These are phyloP conservation scores for Mycena polygramma DNA, from an alignment of 768 basidiomycete genomes.

Conservation along the genomic window DNA sequence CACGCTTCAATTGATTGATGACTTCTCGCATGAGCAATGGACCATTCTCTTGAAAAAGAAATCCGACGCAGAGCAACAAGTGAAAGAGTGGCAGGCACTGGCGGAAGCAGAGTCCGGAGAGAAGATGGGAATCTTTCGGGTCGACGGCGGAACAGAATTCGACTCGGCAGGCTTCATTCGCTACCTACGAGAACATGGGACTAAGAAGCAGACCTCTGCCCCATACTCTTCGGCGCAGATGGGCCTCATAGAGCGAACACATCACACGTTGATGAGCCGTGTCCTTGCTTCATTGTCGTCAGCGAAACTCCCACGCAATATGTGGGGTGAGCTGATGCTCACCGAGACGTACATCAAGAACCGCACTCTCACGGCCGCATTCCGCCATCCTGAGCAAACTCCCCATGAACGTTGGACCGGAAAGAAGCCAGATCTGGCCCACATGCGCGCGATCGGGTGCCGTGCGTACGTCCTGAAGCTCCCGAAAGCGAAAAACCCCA, in stretches of 20 bases:
- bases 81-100: background rate
- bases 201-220: conserved; percentile 9
- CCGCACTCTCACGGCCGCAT: background rate
- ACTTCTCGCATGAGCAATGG: conserved; percentile 9
- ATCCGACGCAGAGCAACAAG: background rate
- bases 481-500: conserved; percentile 16
- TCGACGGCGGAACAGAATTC: conserved; percentile 6
- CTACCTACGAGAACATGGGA: conserved; percentile 18
- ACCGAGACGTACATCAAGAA: conserved; percentile 40
- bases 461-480: background rate
- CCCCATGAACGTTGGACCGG: conserved; percentile 5
- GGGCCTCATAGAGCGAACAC: conserved; percentile 14
- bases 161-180: conserved; percentile 5
- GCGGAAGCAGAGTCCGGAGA: conserved; percentile 11
- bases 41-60: background rate
- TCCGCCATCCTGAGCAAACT: conserved; percentile 6
- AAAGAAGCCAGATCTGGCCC: conserved; percentile 13
- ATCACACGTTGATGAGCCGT: background rate
- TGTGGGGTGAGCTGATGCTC: conserved; percentile 18
- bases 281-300: conserved; percentile 7
- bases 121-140: conserved; percentile 9
- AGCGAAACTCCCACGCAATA: conserved; percentile 8
- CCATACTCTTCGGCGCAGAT: conserved; percentile 13
- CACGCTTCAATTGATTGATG: conserved; percentile 19
- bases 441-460: conserved; percentile 16